Percentiles rank a stretch among this genome's conserved stretches.
Evolutionary conservation across 768 basidiomycete genomes (phyloP).

Genomic region (Candolleomyces aberdarensis): DNA sequence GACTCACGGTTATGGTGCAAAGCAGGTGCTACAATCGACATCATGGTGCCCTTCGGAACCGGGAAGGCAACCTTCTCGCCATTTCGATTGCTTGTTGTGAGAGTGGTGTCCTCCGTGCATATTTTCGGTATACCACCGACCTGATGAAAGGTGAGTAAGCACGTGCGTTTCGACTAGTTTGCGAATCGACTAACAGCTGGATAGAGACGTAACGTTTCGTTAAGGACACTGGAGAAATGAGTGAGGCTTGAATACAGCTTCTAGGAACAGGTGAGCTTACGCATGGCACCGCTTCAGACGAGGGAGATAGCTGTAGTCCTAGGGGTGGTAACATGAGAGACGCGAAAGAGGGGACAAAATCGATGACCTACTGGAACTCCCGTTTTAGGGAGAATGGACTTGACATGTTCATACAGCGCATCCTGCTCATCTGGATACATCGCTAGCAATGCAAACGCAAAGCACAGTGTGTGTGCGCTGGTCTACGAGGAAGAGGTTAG

Average conservation of each 20-base stretch:
- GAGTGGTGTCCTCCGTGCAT: constrained; percentile 13
- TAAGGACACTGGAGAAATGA: constrained; percentile 28
- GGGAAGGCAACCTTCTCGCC: constrained; percentile 10
- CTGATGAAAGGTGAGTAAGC: background rate
- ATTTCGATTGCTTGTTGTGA: constrained; percentile 2
- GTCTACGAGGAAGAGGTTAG: constrained; percentile 20
- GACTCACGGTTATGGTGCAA: constrained; percentile 39
- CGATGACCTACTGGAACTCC: constrained; percentile 20
- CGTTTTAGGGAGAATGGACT: constrained; percentile 21
- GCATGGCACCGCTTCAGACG: constrained; percentile 28
- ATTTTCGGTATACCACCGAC: constrained; percentile 9
- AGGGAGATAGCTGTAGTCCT: constrained; percentile 5
- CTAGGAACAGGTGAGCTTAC: constrained; percentile 14
- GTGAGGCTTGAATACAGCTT: background rate
- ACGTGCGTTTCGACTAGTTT: background rate
- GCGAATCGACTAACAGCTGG: constrained; percentile 25
- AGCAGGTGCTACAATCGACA: constrained; percentile 28
- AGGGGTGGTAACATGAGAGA: background rate
- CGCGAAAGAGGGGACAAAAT: background rate
- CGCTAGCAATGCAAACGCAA: constrained; percentile 39
- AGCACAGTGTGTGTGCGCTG: constrained; percentile 37
- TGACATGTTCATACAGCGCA: constrained; percentile 37
- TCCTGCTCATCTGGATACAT: constrained; percentile 45
- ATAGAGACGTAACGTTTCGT: constrained; percentile 43
- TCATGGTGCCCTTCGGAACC: constrained; percentile 10